Base-by-base conservation (phyloP, 1,284 basidiomycete genomes). In the Cystobasidium sp. region DNA sequence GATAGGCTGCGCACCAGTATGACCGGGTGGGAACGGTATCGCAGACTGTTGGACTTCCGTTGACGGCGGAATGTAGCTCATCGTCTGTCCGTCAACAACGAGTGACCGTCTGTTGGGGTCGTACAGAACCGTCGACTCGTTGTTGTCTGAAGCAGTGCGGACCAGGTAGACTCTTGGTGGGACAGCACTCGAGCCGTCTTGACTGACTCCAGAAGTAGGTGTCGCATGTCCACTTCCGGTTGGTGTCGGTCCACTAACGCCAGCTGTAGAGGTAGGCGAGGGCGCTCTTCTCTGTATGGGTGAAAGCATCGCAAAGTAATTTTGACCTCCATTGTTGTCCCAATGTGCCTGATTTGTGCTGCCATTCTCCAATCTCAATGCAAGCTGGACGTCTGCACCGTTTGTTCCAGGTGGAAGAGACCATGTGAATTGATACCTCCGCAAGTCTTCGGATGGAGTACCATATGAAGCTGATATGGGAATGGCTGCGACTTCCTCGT, bases 291-390 rank as follows among this genome's bases (percentile, higher is more conserved):
- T 56, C 52, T 73, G 52, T 12, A 71, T 43, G 1, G 70, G 52
- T 41, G 72, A 55, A 9, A 74, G 47, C 37, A 49, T 39, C 14
- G 65, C 72, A 41, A 37, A 41, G 47, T 74, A 74, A 39, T 74
- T 74, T 24, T 52, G 43, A 6, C 72, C 72, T 31, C 41, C 44
- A 39, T 74, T 74, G 64, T 68, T 74, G 53, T 74, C 72, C 72
- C 72, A 74, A 49, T 74, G 72, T 46, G 47, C 72, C 44, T 67
- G 64, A 49, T 58, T 58, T 16, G 72, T 61, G 12, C n/a, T 49
- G 10, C 47, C 56, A 46, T 62, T 46, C 37, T 68, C 65, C 41
- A 68, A 16, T 12, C 72, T n/a, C n/a, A 74, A 46, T 8, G 72
- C 72, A 10, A 74, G 55, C 56, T 74, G 72, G 6, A 74, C 62